Base-by-base conservation (phyloP, 345 rosid species). In the Acer saccharum region DNA sequence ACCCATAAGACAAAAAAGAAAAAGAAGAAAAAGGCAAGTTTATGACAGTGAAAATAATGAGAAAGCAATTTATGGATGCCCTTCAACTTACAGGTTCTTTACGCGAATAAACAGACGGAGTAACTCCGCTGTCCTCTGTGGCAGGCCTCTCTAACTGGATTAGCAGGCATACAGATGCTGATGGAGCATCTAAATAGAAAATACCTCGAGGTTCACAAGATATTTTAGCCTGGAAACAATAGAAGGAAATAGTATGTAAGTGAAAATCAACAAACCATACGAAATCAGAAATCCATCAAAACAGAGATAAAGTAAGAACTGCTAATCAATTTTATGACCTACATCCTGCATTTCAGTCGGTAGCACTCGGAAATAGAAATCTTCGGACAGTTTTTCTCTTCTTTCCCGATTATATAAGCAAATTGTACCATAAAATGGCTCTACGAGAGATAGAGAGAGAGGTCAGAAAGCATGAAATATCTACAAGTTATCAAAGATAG, bases 91-190 rank as follows among this genome's bases (percentile, higher is more conserved):
- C 99, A 70, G 97, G 97, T 77, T 96, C 99, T 91, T 96, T 96
- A 74, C 99, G 99, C 78, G 98, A 96, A 88, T 96, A 96, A 84
- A 94, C 97, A 10, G 98, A 94, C 57, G 99, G 88, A 78, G 90
- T 85, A 80, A 94, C 91, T 55, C 97, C 98, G 35, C 93, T 92
- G 84, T 96, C 99, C 86, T 96, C 98, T 8, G 99, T 85, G 50
- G 94, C 97, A 79, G 97, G 90, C 86, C 91, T 94, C 88, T 96
- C 99, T 82, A 96, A 84, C 75, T 96, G 99, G 80, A 96, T 88
- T 54, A 96, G 83, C 81, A 96, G 78, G 85, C 97, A 92, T 76
- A 96, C 86, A 61, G 99, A 89, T 78, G 98, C 90, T 63, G 98
- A 92, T 62, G 97, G 95, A 50, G 97, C 97, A 84, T 96, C 99